Conservation (phyloP, 1,284 basidiomycete species). For the Gomphus bonarii region DNA sequence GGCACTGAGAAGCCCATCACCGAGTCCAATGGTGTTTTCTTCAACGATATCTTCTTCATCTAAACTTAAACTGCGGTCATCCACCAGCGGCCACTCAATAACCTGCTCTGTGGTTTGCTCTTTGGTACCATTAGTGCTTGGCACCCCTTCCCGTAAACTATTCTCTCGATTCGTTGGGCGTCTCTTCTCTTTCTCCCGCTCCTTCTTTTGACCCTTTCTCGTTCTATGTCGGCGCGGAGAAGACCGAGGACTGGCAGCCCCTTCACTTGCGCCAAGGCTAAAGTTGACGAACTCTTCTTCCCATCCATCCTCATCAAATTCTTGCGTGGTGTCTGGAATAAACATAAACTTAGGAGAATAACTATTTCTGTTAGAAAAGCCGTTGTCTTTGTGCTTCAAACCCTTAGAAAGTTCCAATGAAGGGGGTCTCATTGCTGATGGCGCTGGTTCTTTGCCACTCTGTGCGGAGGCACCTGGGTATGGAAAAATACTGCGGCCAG, state of each 20-base stretch:
- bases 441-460: not conserved
- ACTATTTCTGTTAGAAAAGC: not conserved
- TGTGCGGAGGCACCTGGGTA: not conserved
- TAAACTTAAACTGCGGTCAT: constrained; percentile 8
- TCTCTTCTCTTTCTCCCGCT: constrained; percentile 4
- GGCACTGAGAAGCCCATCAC: constrained; percentile 9
- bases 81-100: constrained; percentile 7
- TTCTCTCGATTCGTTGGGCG: not conserved
- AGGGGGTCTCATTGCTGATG: not conserved
- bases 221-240: not conserved
- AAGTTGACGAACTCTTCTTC: not conserved
- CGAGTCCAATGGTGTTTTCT: not conserved
- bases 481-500: not conserved
- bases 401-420: not conserved
- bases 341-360: not conserved
- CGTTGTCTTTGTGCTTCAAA: not conserved
- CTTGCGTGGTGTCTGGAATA: constrained; percentile 2
- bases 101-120: not conserved
- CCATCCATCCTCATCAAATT: constrained; percentile 1
- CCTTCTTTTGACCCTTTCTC: constrained; percentile 3
- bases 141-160: not conserved
- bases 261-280: not conserved
- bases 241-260: not conserved
- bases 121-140: not conserved
- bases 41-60: constrained; percentile 3